Evolutionary conservation across 306 rosid species (phyloP), one percentile per base, ranked within the genome.

Genomic region (Parietaria judaica): DNA sequence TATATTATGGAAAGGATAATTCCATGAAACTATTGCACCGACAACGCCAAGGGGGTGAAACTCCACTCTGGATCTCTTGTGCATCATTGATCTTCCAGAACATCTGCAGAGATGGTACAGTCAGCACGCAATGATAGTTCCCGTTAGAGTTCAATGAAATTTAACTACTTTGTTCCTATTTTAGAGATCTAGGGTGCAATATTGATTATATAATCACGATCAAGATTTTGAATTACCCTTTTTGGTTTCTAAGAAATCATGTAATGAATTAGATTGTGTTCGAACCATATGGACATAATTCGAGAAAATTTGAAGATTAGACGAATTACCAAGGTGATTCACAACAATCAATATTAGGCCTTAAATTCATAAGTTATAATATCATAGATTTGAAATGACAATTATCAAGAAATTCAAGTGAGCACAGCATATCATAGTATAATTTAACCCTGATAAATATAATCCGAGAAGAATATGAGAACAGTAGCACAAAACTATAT

Each of bases 1-100:
- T 75, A 89, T 76, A 70, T 89, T 89, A 68, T 89, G 95, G 78
- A 86, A 89, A 64, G 97, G 95, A 60, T 89, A 86, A 80, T 89
- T 89, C 97, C 97, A 89, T 0, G 97, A 84, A 70, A 89, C 95
- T 61, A 89, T 84, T 38, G 97, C 97, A 77, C 97, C 97, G 47
- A 89, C 58, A 73, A 89, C 95, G 63, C 97, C 97, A 75, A 89
- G 95, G 50, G 97, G 97, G 71, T 86, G 89, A 66, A 89, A 89
- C 66, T 89, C 97, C 51, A 89, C 97, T 73, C 71, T 87, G 45
- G 97, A 82, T 75, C 76, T 89, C 80, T 89, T 89, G 79, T 89
- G 84, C 64, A 89, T 62, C 87, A 84, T 89, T 70, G 97, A 73
- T 70, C 87, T 78, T 74, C 97, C 92, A 36, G 79, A 82, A 67